Conservation (phyloP, 495 filamentous ascomycete species). For the Entonaema liquescens region DNA sequence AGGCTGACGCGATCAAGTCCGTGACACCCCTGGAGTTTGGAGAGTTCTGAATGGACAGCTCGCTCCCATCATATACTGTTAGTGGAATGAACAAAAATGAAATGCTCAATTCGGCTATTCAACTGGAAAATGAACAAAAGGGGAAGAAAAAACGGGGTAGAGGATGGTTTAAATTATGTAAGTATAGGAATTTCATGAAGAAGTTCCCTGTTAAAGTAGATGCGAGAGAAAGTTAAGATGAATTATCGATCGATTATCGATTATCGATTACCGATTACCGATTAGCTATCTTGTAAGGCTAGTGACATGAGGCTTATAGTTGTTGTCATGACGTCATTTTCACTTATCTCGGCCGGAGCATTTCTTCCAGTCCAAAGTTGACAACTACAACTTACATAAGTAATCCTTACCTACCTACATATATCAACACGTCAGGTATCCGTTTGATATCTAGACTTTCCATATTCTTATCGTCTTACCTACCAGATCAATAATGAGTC, state of each 20-base stretch:
- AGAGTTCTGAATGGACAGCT: background rate
- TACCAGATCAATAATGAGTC: background rate
- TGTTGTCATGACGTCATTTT: conserved; percentile 28
- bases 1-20: conserved; percentile 7
- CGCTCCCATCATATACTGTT: background rate
- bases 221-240: background rate
- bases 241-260: too few species aligned
- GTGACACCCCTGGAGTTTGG: background rate
- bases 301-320: background rate
- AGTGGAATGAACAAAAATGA: background rate
- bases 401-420: too few species aligned
- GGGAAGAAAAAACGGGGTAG: background rate
- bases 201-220: too few species aligned
- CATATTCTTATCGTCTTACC: background rate
- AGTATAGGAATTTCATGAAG: background rate
- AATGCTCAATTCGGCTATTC: background rate
- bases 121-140: background rate
- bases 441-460: background rate
- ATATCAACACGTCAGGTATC: too few species aligned
- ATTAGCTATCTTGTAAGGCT: background rate
- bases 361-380: conserved; percentile 15
- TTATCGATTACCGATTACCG: background rate
- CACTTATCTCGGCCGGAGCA: conserved; percentile 12
- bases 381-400: background rate
- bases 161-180: background rate